Evolutionary conservation across 805 yeast genomes (phyloP).

Genomic region (Candida boidinii): DNA sequence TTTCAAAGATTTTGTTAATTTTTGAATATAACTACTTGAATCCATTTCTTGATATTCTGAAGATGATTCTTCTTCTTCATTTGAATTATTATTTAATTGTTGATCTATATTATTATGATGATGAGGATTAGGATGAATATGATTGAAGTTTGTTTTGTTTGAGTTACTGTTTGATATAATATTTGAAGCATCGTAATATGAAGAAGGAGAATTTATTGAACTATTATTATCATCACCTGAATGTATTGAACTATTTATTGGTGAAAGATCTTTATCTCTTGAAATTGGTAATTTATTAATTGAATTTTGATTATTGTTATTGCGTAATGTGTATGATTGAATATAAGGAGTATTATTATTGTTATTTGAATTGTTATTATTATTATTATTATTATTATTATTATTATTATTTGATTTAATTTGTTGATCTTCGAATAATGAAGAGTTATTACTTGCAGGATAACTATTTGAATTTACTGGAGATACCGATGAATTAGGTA

Average conservation of each 20-base stretch:
- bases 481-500: no score
- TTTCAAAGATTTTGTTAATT: slow-evolving; percentile 14
- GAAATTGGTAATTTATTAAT: background rate
- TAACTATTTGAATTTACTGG: no score
- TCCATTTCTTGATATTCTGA: slow-evolving; percentile 4
- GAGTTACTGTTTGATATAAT: no score
- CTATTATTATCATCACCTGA: slow-evolving; percentile 7
- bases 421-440: background rate
- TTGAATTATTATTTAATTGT: no score
- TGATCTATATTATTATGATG: no score
- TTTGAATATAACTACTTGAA: slow-evolving; percentile 13
- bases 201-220: background rate
- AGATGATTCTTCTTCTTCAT: slow-evolving; percentile 5
- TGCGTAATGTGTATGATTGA: background rate
- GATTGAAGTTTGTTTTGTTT: no score
- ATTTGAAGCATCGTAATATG: background rate
- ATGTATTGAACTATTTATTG: slow-evolving; percentile 14
- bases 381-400: background rate
- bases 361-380: background rate
- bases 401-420: background rate
- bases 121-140: no score
- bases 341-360: background rate
- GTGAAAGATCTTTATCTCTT: slow-evolving; percentile 13
- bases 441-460: no score
- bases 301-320: background rate